Evolutionary conservation across 768 basidiomycete genomes (phyloP), one percentile per base, ranked within the genome.

Genomic region (Boletellus emodensis): DNA sequence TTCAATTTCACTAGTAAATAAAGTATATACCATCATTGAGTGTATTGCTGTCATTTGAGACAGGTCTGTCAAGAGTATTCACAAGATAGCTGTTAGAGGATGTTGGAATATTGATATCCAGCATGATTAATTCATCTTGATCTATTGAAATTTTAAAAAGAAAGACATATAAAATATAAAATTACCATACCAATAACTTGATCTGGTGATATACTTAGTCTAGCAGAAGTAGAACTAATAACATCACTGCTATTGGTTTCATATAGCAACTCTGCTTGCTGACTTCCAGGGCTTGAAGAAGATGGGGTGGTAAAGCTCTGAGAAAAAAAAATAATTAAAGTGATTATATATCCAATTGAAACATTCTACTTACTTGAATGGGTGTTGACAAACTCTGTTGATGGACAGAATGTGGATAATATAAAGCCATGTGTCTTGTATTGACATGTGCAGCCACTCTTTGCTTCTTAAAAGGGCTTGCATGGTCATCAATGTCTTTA

Each of bases 401-500:
- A 18, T 32, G 36, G 12, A 2, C 24, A 26, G 33, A 3, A 15
- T 26, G 10, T 13, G 36, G 4, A 17, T 55, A 17, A 30, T 55
- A 6, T 10, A 12, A 0, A 17, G 32, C 52, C 12, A 58, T 4
- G 13, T 66, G 46, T 22, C 64, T 54, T 36, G 54, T 58, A 4
- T 65, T 65, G 33, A 62, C 17, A 36, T 55, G 33, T 37, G 64
- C 20, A 4, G 54, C 54, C 6, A 49, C 3, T n/a, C 33, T 57
- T 5, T 54, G 54, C 13, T 12, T 55, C 15, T 57, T 54, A 2
- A 38, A 6, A 22, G 15, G 4, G 2, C n/a, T 46, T 34, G 13
- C 4, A 46, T 20, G 2, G 1, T 8, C 2, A 13, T 48, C 12
- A 33, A 14, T 4, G 35, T 17, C 9, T 3, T 38, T 28, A 8